phyloP scores from a whole-genome alignment of 352 stramenopile genomes.

The Thalassiosira ordinaria region DNA sequence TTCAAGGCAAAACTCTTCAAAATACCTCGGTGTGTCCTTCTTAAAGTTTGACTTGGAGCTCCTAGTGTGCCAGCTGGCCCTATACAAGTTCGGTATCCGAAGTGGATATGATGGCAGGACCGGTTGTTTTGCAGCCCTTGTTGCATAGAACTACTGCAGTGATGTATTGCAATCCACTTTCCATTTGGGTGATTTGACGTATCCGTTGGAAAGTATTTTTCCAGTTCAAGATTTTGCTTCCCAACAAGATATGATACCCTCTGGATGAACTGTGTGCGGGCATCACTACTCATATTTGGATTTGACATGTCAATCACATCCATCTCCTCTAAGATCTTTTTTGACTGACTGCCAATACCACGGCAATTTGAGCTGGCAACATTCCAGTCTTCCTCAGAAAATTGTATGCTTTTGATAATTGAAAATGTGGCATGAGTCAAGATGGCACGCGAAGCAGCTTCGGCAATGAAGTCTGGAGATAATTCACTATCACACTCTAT shows the following conservation, averaged over 20 bases:
- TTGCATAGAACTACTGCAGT: neutral
- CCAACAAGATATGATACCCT: conserved; percentile 20
- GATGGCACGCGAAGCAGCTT: conserved; percentile 41
- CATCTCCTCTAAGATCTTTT: conserved; percentile 16
- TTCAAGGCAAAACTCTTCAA: conserved; percentile 56
- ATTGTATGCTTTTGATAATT: conserved; percentile 27
- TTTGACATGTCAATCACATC: conserved; percentile 56
- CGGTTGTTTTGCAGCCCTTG: neutral
- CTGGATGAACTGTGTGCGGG: conserved; percentile 18
- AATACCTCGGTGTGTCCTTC: conserved; percentile 44
- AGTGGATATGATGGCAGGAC: conserved; percentile 10
- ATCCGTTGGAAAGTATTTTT: neutral
- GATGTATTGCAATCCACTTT: neutral
- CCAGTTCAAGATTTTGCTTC: neutral
- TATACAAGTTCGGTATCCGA: conserved; percentile 33
- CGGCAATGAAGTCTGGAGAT: neutral
- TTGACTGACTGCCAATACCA: neutral
- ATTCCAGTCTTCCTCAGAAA: conserved; percentile 41
- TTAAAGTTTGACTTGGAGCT: conserved; percentile 45
- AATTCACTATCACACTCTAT: neutral
- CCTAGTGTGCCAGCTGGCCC: conserved; percentile 45
- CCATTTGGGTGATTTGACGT: neutral
- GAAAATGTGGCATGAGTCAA: conserved; percentile 54
- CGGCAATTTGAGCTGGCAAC: neutral
- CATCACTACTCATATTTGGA: conserved; percentile 49